Evolutionary conservation across 768 basidiomycete genomes (phyloP).

Genomic region (Kwoniella sp.): DNA sequence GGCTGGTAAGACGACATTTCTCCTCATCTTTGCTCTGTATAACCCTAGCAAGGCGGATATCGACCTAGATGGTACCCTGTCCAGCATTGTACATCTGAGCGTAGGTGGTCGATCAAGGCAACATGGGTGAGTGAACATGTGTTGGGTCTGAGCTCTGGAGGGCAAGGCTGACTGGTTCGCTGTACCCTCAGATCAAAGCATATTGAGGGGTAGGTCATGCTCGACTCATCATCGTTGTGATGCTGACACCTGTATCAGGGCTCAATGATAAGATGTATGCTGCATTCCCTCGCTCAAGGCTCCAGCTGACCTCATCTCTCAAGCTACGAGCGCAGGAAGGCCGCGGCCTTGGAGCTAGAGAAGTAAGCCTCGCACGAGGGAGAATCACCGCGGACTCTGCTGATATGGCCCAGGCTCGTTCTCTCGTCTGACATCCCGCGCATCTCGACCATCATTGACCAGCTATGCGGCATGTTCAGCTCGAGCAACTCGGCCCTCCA

Average conservation of each 20-base stretch:
- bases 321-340: constrained; percentile 90
- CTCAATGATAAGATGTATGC: constrained; percentile 48
- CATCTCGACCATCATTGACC: constrained; percentile 83
- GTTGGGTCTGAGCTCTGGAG: too few relatives aligned
- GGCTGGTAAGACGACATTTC: too few relatives aligned
- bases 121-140: too few relatives aligned
- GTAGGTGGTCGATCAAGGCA: too few relatives aligned
- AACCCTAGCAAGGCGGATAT: too few relatives aligned
- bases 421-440: constrained; percentile 73
- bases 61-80: too few relatives aligned
- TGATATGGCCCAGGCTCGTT: constrained; percentile 53
- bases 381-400: background rate
- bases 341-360: constrained; percentile 90
- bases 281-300: background rate
- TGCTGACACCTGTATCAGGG: constrained; percentile 36
- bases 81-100: too few relatives aligned
- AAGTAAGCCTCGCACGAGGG: constrained; percentile 57
- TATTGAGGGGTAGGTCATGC: constrained; percentile 29
- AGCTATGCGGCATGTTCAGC: constrained; percentile 89
- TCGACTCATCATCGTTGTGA: background rate
- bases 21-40: too few relatives aligned
- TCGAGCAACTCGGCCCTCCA: constrained; percentile 76
- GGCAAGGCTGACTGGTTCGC: too few relatives aligned
- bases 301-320: constrained; percentile 8
- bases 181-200: constrained; percentile 30